Percentiles rank a stretch among this genome's conserved stretches.
Evolutionary conservation across 75 land plant species (phyloP).

Genomic region (Larix kaempferi): DNA sequence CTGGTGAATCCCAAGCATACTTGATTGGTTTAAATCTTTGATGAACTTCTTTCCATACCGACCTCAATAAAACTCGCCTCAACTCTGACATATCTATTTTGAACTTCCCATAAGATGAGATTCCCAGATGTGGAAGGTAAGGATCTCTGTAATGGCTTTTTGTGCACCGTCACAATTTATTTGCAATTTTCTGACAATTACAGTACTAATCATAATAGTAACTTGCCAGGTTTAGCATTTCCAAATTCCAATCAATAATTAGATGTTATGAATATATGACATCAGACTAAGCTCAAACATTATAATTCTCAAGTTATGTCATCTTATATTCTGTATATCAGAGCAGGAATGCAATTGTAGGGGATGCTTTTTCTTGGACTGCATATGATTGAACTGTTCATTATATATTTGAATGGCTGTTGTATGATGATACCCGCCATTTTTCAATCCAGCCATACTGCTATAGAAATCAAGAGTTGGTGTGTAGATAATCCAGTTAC

Average conservation of each 20-base stretch:
- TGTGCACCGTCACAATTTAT: too few relatives aligned
- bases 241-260: background rate
- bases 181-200: too few relatives aligned
- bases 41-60: background rate
- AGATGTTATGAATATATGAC: background rate
- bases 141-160: too few relatives aligned
- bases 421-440: background rate
- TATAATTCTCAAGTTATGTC: background rate
- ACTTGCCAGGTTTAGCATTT: background rate
- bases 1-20: background rate
- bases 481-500: background rate
- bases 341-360: background rate
- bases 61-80: background rate
- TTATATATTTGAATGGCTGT: slow-evolving; percentile 2
- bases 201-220: too few relatives aligned
- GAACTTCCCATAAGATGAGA: background rate
- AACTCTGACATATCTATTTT: background rate
- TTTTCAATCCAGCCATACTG: background rate
- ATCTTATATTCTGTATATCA: background rate
- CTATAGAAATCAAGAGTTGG: background rate
- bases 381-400: background rate
- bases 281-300: background rate
- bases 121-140: too few relatives aligned
- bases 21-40: background rate
- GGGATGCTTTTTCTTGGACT: background rate